Evolutionary conservation across 2,329 filamentous ascomycete genomes (phyloP).

Genomic region (Venturiaceae sp.): DNA sequence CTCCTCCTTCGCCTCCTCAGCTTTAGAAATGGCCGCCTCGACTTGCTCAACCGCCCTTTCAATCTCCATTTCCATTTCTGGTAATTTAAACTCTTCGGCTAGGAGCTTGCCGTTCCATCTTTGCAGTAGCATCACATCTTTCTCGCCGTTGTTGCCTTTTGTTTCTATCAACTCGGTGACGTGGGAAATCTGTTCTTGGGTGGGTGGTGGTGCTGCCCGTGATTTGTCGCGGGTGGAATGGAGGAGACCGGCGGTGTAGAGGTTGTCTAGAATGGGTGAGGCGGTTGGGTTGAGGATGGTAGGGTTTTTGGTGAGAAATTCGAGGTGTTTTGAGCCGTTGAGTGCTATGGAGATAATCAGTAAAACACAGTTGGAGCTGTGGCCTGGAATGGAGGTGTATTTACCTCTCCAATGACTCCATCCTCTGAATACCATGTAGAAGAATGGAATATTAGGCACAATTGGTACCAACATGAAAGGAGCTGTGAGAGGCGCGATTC

Average conservation of each 20-base stretch:
- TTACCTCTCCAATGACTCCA: constrained; percentile 35
- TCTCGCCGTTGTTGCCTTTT: constrained; percentile 28
- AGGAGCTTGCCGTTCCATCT: constrained; percentile 42
- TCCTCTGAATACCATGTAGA: constrained; percentile 84
- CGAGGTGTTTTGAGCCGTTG: constrained; percentile 72
- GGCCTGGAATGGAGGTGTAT: background rate
- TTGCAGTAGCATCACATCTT: constrained; percentile 40
- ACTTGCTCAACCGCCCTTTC: constrained; percentile 43
- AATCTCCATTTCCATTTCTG: constrained; percentile 44
- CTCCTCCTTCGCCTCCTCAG: constrained; percentile 18
- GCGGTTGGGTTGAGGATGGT: constrained; percentile 55
- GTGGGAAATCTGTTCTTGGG: background rate
- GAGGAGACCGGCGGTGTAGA: constrained; percentile 53
- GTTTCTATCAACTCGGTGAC: constrained; percentile 17
- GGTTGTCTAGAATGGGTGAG: constrained; percentile 59
- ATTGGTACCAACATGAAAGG: constrained; percentile 79
- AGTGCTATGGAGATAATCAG: constrained; percentile 43
- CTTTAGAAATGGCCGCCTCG: constrained; percentile 24
- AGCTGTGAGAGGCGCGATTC: constrained; percentile 72
- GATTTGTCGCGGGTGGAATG: constrained; percentile 23
- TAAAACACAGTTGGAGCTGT: background rate
- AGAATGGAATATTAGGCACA: constrained; percentile 90
- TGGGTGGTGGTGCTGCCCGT: background rate
- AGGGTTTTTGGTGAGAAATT: constrained; percentile 68
- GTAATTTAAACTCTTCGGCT: constrained; percentile 36